These are phyloP conservation scores for Xerocomellus dryophilus DNA, from an alignment of 768 basidiomycete species.

Conservation along the genomic window DNA sequence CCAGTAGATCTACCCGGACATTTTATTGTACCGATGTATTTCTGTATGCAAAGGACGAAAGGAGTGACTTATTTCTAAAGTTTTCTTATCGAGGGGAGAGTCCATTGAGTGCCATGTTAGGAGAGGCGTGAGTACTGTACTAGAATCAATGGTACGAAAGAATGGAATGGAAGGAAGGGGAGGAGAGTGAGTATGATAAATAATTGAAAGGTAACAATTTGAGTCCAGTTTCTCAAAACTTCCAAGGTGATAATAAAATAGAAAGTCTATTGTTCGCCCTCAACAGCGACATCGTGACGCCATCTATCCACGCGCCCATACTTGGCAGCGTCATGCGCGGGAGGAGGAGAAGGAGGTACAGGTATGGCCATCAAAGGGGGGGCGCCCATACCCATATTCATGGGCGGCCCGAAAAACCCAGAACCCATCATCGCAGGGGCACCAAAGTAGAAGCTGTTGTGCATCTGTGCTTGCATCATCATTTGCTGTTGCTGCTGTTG, in stretches of 20 bases:
- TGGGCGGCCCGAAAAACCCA: slow-evolving; percentile 62
- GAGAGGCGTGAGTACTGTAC: background rate
- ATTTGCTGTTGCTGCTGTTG: slow-evolving; percentile 57
- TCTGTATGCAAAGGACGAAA: slow-evolving; percentile 34
- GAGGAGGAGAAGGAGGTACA: slow-evolving; percentile 55
- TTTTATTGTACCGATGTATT: slow-evolving; percentile 35
- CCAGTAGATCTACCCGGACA: slow-evolving; percentile 36
- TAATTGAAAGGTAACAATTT: slow-evolving; percentile 4
- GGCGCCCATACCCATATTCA: slow-evolving; percentile 46
- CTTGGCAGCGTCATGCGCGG: slow-evolving; percentile 61
- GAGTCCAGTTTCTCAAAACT: slow-evolving; percentile 9
- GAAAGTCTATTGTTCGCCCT: slow-evolving; percentile 45
- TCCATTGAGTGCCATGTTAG: background rate
- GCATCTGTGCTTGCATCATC: slow-evolving; percentile 76
- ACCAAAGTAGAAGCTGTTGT: slow-evolving; percentile 72
- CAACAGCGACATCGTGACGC: slow-evolving; percentile 75
- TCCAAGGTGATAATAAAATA: slow-evolving; percentile 9
- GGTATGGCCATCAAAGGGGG: slow-evolving; percentile 43
- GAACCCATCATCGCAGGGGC: slow-evolving; percentile 63
- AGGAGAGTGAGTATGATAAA: background rate
- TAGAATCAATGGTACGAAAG: background rate
- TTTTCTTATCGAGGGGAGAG: background rate
- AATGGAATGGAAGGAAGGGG: background rate
- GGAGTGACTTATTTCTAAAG: slow-evolving; percentile 36
- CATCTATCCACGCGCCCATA: slow-evolving; percentile 74